Base-by-base conservation (phyloP, 2,329 filamentous ascomycete species). In the Lasiodiplodia gonubiensis region DNA sequence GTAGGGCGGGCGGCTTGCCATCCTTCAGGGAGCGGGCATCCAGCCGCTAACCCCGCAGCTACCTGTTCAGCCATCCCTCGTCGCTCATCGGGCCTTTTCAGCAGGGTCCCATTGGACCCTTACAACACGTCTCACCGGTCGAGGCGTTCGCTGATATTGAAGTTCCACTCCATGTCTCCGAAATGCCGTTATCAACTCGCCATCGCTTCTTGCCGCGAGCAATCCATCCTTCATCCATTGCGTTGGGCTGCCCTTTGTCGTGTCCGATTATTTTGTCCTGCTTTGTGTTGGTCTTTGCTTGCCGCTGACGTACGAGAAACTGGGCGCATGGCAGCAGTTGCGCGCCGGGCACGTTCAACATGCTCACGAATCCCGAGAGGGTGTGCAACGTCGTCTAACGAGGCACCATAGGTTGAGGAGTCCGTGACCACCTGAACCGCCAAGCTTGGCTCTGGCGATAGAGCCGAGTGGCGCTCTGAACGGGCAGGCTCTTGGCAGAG, bases 11-110 rank as follows among this genome's bases (percentile, higher is more conserved):
- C 21, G 18, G 23, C 11, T 46, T 48, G 25, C 27, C 57, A 23
- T n/a, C 39, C 25, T 14, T 27, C 57, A 49, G 46, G 46, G 59
- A 49, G 59, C 59, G 59, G 59, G 21, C 46, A 23, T 37, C n/a
- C 23, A 16, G 23, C 59, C 59, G 33, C 25, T n/a, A n/a, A 21
- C 37, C 25, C n/a, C 42, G 57, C 57, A 61, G 57, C 39, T 49
- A 27, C 57, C 25, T 49, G n/a, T 48, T 33, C 21, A 25, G 14
- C 39, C 55, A n/a, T 30, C 16, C 46, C 27, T 18, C 52, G 8
- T 18, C 30, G 30, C 12, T n/a, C 53, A 21, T 35, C 21, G 33
- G 33, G 52, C 30, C 27, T 54, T 30, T 39, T 48, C 30, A 33
- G 8, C 30, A 6, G 30, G 30, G 2, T 6, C 10, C 30, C 30